phyloP scores from a whole-genome alignment of 2,329 filamentous ascomycete genomes.

The Aspergillus sp. region DNA sequence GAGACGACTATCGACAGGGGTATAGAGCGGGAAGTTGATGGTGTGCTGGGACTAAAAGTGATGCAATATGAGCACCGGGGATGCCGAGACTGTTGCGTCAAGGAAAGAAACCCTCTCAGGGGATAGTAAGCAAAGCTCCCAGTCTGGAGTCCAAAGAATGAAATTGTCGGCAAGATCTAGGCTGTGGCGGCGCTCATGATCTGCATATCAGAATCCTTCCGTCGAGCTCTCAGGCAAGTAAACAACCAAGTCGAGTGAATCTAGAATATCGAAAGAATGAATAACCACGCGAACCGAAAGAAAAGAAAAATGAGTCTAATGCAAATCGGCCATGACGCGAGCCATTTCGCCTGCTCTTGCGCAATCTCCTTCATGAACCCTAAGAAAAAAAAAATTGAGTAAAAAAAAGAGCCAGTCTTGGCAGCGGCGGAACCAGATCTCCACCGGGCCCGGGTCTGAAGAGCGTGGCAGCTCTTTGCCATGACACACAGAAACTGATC shows the following conservation, averaged over 20 bases:
- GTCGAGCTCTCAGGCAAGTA: not conserved
- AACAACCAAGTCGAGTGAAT: not conserved
- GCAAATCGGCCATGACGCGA: not conserved
- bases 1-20: constrained; percentile 12
- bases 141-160: not conserved
- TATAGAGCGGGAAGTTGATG: constrained; percentile 18
- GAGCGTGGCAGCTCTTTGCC: not conserved
- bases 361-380: not conserved
- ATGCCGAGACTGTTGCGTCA: not conserved
- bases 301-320: not conserved
- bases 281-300: not conserved
- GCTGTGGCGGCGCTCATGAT: not conserved
- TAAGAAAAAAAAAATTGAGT: constrained; percentile 1
- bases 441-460: not conserved
- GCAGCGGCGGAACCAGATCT: constrained; percentile 8
- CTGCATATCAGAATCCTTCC: not conserved
- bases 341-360: not conserved
- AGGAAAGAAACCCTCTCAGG: not conserved
- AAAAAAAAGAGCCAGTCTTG: constrained; percentile 1
- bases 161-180: not conserved
- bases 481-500: constrained; percentile 28
- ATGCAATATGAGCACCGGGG: constrained; percentile 22
- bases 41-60: constrained; percentile 29
- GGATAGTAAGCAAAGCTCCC: not conserved
- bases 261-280: not conserved